Evolutionary conservation across 148 eudicot genomes (phyloP), one percentile per base, ranked within the genome.

Genomic region (Vaccinium corymbosum): DNA sequence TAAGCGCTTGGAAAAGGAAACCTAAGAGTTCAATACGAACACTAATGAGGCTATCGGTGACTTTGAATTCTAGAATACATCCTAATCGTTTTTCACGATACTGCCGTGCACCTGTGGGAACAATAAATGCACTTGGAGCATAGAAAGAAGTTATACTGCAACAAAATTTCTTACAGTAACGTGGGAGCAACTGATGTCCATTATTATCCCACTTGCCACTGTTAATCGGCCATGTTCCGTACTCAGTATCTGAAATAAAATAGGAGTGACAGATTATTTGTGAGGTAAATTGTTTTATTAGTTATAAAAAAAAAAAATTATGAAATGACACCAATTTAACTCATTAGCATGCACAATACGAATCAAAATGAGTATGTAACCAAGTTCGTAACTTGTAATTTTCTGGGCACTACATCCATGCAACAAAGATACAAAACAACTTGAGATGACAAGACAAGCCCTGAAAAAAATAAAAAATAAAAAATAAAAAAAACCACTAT

Each of bases 1-100:
- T 81, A 97, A 88, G 83, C 93, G 91, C 86, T 93, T 97, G 68
- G 93, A 86, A 80, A 92, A 89, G 79, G 98, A 93, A 6, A 97
- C 94, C 99, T 97, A 81, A 32, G 59, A 76, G 42, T 85, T 83
- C 25, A 16, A 76, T 25, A 81, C 76, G 14, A 80, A 42, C 72
- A 42, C 32, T 78, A 78, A 73, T 48, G 87, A 84, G 52, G 32
- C 1, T 7, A 82, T 55, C 71, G 55, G 77, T 49, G n/a, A 82
- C n/a, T 62, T 22, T 11, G 16, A 50, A 12, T 25, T 50, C 29
- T 53, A 64, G n/a, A 66, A 68, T 27, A 61, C 35, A 6, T 38
- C 66, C 27, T 6, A 57, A 19, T 57, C 7, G 64, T 17, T 57
- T 59, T 11, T 6, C 6, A 81, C 16, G 8, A 62, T 46, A 62